Percentiles rank a stretch among this genome's conserved stretches.
Conservation (phyloP, 306 rosid species). For the Gastrolobium villosum region DNA sequence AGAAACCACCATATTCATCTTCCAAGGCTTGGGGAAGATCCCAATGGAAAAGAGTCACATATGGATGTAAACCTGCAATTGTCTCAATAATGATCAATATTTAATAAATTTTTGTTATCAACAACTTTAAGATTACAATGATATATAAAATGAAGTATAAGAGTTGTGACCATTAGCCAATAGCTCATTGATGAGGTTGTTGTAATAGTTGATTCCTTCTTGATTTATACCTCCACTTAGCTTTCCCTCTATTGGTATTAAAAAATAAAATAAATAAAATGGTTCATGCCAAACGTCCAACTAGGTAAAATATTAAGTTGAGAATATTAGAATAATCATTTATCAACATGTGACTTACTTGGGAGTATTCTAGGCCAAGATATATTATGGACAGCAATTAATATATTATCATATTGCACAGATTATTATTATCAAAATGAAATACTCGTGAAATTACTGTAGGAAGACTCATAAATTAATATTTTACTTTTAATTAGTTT, state of each 20-base stretch:
- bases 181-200: conserved; percentile 66
- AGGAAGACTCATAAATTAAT: no score
- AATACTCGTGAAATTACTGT: no score
- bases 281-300: neutral
- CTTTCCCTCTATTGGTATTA: conserved; percentile 51
- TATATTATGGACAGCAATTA: neutral
- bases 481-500: no score
- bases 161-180: conserved; percentile 51
- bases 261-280: neutral
- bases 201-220: conserved; percentile 66
- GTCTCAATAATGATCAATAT: neutral
- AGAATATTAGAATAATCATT: neutral
- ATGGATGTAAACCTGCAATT: conserved; percentile 51
- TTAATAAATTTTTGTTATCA: no score
- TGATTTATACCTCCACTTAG: conserved; percentile 65
- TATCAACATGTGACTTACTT: conserved; percentile 48
- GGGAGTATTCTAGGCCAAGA: conserved; percentile 75
- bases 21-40: conserved; percentile 63
- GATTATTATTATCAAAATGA: no score
- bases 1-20: conserved; percentile 62
- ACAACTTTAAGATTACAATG: neutral
- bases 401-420: neutral
- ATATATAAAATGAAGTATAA: neutral
- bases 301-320: neutral
- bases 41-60: conserved; percentile 65